Evolutionary conservation across 257 asterid species (phyloP), one percentile per base, ranked within the genome.

Genomic region (Solanum piurae): DNA sequence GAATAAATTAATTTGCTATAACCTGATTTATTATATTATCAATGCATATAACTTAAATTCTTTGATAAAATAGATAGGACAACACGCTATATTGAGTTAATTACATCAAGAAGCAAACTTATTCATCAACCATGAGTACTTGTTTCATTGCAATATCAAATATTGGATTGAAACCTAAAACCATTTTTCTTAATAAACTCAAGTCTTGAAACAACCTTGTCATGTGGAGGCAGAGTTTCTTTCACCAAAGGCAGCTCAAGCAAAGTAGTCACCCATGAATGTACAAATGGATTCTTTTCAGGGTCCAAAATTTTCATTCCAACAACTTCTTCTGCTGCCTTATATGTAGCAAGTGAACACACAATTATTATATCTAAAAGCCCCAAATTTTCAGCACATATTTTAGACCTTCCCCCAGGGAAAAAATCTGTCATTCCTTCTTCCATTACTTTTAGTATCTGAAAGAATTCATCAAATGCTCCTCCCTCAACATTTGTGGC

Each of bases 341-440:
- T 86, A 40, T 49, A 86, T 6, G 89, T 72, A 75, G 93, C 92
- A 69, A 92, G 87, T 18, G 93, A 89, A 58, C 91, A 86, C 9
- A 89, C 88, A 73, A 89, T 38, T 58, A 91, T 40, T 36, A 92
- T 89, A 37, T 91, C 94, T n/a, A 90, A 23, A 23, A 92, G 71
- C 29, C 90, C 92, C 86, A 91, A 37, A 10, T 82, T 89, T 23
- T 90, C 86, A 58, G 38, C 31, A n/a, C 21, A 12, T 23, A 23
- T 83, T 3, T 87, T 87, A 74, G 85, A 69, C 29, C 58, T n/a
- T 58, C 34, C 75, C 33, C 38, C 91, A 18, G 90, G 89, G 33
- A 86, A 74, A 16, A 88, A 13, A n/a, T 83, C 90, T 62, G 29
- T 87, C 84, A 84, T 87, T 29, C 91, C 93, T 7, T 88, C 91